Conservation (phyloP, 768 basidiomycete genomes). For the Tricholoma sp. region DNA sequence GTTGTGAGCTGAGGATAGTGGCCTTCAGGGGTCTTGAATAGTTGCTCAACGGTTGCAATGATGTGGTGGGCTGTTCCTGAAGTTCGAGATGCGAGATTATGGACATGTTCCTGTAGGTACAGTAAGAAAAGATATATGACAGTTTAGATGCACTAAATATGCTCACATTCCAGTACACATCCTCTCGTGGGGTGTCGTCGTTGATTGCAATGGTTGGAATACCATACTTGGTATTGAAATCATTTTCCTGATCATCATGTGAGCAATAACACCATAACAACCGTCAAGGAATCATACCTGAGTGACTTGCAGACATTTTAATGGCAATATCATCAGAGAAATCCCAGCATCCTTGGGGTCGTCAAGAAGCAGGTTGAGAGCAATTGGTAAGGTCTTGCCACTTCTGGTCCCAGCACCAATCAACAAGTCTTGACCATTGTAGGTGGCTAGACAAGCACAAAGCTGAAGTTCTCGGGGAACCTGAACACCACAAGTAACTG, state of each 20-base stretch:
- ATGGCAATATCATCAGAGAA: slow-evolving; percentile 1
- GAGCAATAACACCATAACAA: too few species aligned
- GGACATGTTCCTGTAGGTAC: not conserved
- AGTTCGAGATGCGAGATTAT: not conserved
- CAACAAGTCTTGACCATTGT: slow-evolving; percentile 11
- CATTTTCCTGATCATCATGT: too few species aligned
- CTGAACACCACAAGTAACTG: not conserved
- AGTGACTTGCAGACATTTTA: too few species aligned
- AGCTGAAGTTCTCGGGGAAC: slow-evolving; percentile 21
- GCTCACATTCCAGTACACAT: too few species aligned
- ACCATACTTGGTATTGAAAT: too few species aligned
- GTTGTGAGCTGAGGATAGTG: not conserved
- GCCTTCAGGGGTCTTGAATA: not conserved
- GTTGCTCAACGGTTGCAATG: not conserved
- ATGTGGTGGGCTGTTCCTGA: not conserved
- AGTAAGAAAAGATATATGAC: too few species aligned
- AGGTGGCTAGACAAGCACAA: slow-evolving; percentile 10
- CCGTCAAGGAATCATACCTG: too few species aligned
- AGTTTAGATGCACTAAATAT: too few species aligned
- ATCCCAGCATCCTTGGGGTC: slow-evolving; percentile 4
- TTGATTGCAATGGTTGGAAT: too few species aligned
- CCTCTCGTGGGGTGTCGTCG: too few species aligned
- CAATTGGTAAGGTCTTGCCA: slow-evolving; percentile 23
- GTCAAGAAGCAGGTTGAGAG: slow-evolving; percentile 17
- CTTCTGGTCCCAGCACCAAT: slow-evolving; percentile 19